phyloP scores from a whole-genome alignment of 108 stramenopile genomes.

The Pseudonitzschia pungens region DNA sequence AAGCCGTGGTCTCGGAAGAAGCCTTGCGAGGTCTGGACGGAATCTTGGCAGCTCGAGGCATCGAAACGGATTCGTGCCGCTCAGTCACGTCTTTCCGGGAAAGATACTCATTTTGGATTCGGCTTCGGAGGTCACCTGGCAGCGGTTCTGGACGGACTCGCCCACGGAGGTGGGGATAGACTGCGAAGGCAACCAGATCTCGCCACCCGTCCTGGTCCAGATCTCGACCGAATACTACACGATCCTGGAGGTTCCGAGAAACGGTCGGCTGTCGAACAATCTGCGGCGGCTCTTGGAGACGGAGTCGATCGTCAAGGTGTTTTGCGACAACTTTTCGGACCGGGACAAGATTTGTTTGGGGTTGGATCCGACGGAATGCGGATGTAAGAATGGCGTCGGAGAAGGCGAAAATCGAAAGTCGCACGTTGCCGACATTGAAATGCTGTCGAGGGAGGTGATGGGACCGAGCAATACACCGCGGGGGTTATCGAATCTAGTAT shows the following conservation, averaged over 20 bases:
- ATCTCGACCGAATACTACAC: constrained; percentile 27
- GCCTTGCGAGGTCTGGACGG: constrained; percentile 9
- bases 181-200: constrained; percentile 37
- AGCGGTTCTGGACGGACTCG: constrained; percentile 33
- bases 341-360: constrained; percentile 39
- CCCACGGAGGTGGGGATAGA: constrained; percentile 37
- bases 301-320: constrained; percentile 40
- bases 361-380: constrained; percentile 6
- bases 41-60: constrained; percentile 4
- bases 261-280: constrained; percentile 21
- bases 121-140: constrained; percentile 8
- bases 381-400: not conserved
- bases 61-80: constrained; percentile 8
- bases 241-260: constrained; percentile 37
- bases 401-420: not conserved
- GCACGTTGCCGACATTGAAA: constrained; percentile 40
- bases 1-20: constrained; percentile 13
- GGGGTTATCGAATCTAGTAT: constrained; percentile 29
- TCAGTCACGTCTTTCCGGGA: constrained; percentile 21
- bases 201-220: constrained; percentile 45
- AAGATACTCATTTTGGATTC: constrained; percentile 33
- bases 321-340: constrained; percentile 44
- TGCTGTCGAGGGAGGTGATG: not conserved
- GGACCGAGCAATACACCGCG: constrained; percentile 29
- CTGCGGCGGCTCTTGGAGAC: constrained; percentile 29